Evolutionary conservation across 768 basidiomycete species (phyloP).

Genomic region (Paxillus ammoniavirescens): DNA sequence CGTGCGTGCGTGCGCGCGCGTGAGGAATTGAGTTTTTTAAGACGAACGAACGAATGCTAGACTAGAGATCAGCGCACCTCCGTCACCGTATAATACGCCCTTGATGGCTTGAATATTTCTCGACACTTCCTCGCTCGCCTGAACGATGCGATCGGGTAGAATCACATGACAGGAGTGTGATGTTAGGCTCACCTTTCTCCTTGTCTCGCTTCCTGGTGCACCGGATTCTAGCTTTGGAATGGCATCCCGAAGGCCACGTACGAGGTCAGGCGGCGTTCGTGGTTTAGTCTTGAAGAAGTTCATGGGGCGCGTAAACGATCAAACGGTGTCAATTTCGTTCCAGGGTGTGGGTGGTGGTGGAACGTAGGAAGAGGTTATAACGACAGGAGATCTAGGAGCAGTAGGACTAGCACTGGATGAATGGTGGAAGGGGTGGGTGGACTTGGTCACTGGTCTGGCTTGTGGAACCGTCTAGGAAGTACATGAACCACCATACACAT

Average conservation of each 20-base stretch:
- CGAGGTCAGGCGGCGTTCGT: slow-evolving; percentile 84
- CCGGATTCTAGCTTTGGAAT: slow-evolving; percentile 74
- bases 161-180: not conserved
- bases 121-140: slow-evolving; percentile 89
- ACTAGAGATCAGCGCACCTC: slow-evolving; percentile 50
- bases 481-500: too few species aligned
- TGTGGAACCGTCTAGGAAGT: too few species aligned
- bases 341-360: not conserved
- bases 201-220: slow-evolving; percentile 70
- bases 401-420: slow-evolving; percentile 1
- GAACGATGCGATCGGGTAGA: slow-evolving; percentile 6
- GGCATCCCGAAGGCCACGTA: slow-evolving; percentile 76
- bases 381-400: not conserved
- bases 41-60: not conserved
- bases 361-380: not conserved
- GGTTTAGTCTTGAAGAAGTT: slow-evolving; percentile 96
- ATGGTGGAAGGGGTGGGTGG: not conserved
- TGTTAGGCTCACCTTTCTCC: slow-evolving; percentile 65
- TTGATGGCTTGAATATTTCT: slow-evolving; percentile 92
- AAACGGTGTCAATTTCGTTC: not conserved
- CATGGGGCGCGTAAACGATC: slow-evolving; percentile 45
- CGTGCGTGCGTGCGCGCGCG: too few species aligned
- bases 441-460: not conserved
- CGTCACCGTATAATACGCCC: slow-evolving; percentile 81
- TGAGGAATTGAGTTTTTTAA: too few species aligned